A percentile compares a stretch with the other conserved stretches of the same genome.
These are phyloP conservation scores for Cyclocybe aegerita DNA, from an alignment of 768 basidiomycete genomes.

Conservation along the genomic window DNA sequence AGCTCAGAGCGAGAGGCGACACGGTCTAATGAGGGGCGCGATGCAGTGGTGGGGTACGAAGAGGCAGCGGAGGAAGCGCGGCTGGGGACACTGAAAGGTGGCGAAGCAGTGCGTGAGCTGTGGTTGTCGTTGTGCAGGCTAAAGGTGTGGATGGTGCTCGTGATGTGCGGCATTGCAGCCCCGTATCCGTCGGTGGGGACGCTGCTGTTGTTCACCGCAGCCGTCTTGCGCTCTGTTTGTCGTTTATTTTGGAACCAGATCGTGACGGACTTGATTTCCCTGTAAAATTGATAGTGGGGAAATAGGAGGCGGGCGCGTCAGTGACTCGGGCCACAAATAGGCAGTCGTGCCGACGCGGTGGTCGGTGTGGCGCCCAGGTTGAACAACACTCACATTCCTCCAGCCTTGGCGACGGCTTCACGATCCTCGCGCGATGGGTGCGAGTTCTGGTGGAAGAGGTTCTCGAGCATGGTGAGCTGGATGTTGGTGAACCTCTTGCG, in stretches of 20 bases:
- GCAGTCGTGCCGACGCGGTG: background rate
- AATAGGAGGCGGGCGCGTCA: constrained; percentile 7
- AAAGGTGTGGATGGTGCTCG: constrained; percentile 27
- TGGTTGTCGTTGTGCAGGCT: constrained; percentile 18
- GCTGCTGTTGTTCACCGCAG: constrained; percentile 27
- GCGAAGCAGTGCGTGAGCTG: constrained; percentile 18
- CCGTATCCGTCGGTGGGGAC: constrained; percentile 16
- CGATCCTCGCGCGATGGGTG: constrained; percentile 77
- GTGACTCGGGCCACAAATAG: constrained; percentile 2
- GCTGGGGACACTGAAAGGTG: constrained; percentile 24
- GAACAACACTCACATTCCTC: constrained; percentile 56
- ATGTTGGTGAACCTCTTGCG: constrained; percentile 68
- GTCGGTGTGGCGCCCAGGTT: constrained; percentile 1
- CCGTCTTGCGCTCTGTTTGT: constrained; percentile 62
- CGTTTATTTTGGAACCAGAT: constrained; percentile 87
- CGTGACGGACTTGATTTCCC: constrained; percentile 71
- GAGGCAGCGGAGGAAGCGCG: constrained; percentile 24
- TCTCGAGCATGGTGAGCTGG: constrained; percentile 72
- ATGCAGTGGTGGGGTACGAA: constrained; percentile 22
- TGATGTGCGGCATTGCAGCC: constrained; percentile 14
- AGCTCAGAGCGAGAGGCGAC: constrained; percentile 57
- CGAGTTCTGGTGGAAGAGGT: constrained; percentile 68
- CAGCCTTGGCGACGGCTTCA: constrained; percentile 58
- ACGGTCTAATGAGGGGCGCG: constrained; percentile 55
- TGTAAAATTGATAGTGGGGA: constrained; percentile 15